phyloP scores from a whole-genome alignment of 2,329 filamentous ascomycete genomes.

The Exophiala phaeomuriformis region DNA sequence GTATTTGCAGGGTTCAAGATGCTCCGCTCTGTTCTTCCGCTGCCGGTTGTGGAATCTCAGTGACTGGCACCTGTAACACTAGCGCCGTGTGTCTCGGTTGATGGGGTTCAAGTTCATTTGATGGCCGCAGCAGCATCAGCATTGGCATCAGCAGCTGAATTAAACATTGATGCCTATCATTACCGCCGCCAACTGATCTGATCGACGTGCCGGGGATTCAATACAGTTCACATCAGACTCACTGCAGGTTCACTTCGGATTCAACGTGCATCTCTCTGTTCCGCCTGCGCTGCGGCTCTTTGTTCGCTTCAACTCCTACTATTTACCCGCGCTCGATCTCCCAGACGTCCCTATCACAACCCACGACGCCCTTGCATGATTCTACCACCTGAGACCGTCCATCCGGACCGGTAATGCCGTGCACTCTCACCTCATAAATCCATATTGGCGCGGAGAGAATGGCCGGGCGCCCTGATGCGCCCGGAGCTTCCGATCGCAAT shows the following conservation, averaged over 20 bases:
- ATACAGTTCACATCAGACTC: too few species aligned
- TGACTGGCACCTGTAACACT: constrained; percentile 9
- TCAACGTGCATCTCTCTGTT: too few species aligned
- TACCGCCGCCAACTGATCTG: too few species aligned
- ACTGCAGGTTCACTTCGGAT: too few species aligned
- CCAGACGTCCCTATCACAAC: neutral
- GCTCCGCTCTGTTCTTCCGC: neutral
- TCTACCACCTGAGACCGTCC: constrained; percentile 3
- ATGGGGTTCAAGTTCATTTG: neutral
- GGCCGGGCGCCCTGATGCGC: constrained; percentile 24
- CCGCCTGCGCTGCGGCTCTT: too few species aligned
- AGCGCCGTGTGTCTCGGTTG: constrained; percentile 5
- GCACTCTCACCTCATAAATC: constrained; percentile 4
- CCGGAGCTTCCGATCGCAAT: constrained; percentile 27
- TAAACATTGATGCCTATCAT: too few species aligned
- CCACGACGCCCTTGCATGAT: neutral
- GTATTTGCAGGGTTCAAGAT: neutral
- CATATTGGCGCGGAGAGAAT: constrained; percentile 18
- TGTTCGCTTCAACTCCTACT: neutral
- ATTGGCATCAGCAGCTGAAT: too few species aligned
- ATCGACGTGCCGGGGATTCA: too few species aligned
- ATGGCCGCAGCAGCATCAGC: too few species aligned
- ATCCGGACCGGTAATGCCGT: constrained; percentile 8
- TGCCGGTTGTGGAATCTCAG: neutral
- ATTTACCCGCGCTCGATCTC: neutral